Evolutionary conservation across 805 yeast genomes (phyloP).

Genomic region (Barnettozyma wickerhamii): DNA sequence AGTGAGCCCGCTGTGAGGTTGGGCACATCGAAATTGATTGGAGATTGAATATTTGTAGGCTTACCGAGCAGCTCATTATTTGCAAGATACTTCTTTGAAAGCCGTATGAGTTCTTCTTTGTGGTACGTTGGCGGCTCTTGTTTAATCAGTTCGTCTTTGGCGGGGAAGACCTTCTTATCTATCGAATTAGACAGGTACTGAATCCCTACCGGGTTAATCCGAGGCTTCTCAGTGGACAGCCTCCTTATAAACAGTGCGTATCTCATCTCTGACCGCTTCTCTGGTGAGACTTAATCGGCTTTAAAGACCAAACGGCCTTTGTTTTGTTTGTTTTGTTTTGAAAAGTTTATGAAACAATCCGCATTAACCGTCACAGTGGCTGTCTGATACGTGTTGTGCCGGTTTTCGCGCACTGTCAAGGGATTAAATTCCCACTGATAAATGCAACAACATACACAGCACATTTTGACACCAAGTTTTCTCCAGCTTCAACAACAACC

Average conservation of each 20-base stretch:
- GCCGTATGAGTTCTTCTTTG: constrained; percentile 35
- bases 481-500: constrained; percentile 1
- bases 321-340: background rate
- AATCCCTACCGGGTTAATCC: constrained; percentile 75
- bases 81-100: constrained; percentile 57
- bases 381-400: background rate
- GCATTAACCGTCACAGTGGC: background rate
- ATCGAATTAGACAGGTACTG: constrained; percentile 63
- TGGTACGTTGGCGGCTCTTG: constrained; percentile 12
- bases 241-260: background rate
- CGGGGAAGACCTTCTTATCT: constrained; percentile 54
- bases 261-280: no score
- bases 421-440: background rate
- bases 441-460: background rate
- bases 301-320: background rate
- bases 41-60: constrained; percentile 55
- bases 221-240: constrained; percentile 30
- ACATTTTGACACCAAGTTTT: background rate
- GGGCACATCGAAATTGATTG: constrained; percentile 64
- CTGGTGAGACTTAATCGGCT: background rate
- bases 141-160: constrained; percentile 20
- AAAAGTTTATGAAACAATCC: background rate
- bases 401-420: background rate
- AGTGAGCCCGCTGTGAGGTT: constrained; percentile 63
- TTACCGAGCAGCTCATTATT: constrained; percentile 72